Percentiles rank a stretch among this genome's conserved stretches.
phyloP scores from a whole-genome alignment of 495 filamentous ascomycete species.

The Delitschia confertaspora region DNA sequence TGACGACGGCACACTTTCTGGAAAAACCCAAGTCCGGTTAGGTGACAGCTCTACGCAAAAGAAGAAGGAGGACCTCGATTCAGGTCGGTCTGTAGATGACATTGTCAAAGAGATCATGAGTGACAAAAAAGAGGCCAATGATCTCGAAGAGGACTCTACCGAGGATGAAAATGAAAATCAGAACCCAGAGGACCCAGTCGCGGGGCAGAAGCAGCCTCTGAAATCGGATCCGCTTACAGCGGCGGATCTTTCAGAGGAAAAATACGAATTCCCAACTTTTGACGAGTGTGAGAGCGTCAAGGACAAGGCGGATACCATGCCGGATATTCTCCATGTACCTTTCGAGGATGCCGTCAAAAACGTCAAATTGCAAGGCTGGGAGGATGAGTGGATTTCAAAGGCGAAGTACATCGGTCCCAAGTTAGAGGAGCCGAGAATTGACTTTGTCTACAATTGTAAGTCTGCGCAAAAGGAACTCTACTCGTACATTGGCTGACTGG shows the following conservation, averaged over 20 bases:
- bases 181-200: neutral
- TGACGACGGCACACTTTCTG: neutral
- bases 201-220: too few relatives aligned
- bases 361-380: conserved; percentile 35
- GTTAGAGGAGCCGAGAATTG: conserved; percentile 37
- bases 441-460: conserved; percentile 40
- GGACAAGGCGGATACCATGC: conserved; percentile 27
- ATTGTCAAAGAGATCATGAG: conserved; percentile 6
- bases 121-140: conserved; percentile 4
- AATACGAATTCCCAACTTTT: conserved; percentile 11
- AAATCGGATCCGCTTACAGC: neutral
- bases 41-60: neutral
- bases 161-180: conserved; percentile 4
- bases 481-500: too few relatives aligned
- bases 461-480: too few relatives aligned
- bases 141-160: neutral
- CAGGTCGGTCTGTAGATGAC: too few relatives aligned
- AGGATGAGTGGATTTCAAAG: conserved; percentile 38
- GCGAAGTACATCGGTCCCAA: conserved; percentile 29
- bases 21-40: neutral
- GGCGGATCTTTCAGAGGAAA: conserved; percentile 4
- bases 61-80: conserved; percentile 9
- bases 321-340: conserved; percentile 36
- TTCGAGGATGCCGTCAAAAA: conserved; percentile 36
- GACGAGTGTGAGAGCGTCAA: conserved; percentile 17